Conservation (phyloP, 2,329 filamentous ascomycete species). For the Cladosporium colombiae region DNA sequence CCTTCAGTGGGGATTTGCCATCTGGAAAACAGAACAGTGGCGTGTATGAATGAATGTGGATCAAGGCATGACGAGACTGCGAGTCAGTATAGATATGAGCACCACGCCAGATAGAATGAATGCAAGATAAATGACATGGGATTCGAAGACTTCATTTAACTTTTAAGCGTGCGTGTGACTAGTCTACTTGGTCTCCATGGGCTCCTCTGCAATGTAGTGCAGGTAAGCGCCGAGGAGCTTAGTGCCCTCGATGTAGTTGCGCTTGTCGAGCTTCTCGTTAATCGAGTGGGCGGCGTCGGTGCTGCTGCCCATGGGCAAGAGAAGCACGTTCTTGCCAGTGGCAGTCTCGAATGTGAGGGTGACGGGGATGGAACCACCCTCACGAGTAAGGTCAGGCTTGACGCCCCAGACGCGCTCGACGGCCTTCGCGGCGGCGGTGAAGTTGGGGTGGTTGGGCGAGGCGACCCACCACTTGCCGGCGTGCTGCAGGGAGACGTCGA, state of each 20-base stretch:
- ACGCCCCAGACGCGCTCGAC: slow-evolving; percentile 93
- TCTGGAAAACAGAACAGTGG: neutral
- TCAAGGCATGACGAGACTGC: neutral
- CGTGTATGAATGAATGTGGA: neutral
- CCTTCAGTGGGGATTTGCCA: neutral
- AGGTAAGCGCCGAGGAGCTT: slow-evolving; percentile 94
- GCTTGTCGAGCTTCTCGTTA: slow-evolving; percentile 96
- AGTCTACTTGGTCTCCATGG: slow-evolving; percentile 41
- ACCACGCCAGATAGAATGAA: neutral
- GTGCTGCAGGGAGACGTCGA: slow-evolving; percentile 81
- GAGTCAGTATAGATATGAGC: neutral
- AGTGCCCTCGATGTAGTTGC: slow-evolving; percentile 97
- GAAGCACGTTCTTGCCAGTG: slow-evolving; percentile 93
- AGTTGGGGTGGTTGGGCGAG: slow-evolving; percentile 98
- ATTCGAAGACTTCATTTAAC: slow-evolving; percentile 13
- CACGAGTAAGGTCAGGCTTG: slow-evolving; percentile 89
- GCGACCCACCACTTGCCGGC: slow-evolving; percentile 99
- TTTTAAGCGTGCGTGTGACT: neutral
- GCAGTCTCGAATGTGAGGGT: slow-evolving; percentile 97
- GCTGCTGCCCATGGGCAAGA: slow-evolving; percentile 95
- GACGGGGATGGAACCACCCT: slow-evolving; percentile 95
- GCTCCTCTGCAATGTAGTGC: slow-evolving; percentile 93
- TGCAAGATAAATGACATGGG: neutral
- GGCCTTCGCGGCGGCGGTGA: slow-evolving; percentile 90
- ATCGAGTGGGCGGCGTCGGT: slow-evolving; percentile 96